Evolutionary conservation across 352 stramenopile genomes (phyloP), one percentile per base, ranked within the genome.

Genomic region (Phytophthora sp.): DNA sequence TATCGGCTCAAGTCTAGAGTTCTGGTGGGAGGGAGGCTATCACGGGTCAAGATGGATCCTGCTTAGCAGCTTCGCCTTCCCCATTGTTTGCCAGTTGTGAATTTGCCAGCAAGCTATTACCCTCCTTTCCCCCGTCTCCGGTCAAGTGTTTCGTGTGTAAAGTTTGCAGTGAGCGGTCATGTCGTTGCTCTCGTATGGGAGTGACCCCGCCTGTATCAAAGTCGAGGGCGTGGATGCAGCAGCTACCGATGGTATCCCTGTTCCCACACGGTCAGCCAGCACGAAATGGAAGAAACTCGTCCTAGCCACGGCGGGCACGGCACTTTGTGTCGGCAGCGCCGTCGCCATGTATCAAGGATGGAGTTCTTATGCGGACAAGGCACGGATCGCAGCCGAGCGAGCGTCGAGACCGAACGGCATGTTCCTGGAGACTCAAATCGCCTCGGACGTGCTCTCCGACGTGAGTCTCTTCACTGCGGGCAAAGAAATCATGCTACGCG

Each of bases 401-500:
- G 53, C 52, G 26, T 57, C 61, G 18, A 36, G 26, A 13, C 61
- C 61, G 7, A 45, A 27, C 35, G 53, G 53, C 9, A 69, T 69
- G 61, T 69, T 64, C 33, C 53, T 69, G 3, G 53, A 52, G 55
- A 64, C 44, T 29, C 53, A 69, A 69, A 58, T 60, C 55, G 21
- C 46, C 0, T 66, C 55, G n/a, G 45, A 70, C 3, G 55, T 70
- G 6, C 49, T 33, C 24, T 38, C 41, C 4, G 39, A 66, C 24
- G 13, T 41, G n/a, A 61, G 1, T 1, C 55, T 70, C 16, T 33
- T 74, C 9, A 27, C 44, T 11, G 7, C 53, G 20, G 62, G 45
- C 16, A n/a, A 63, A 52, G 61, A 76, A 39, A 50, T 69, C 42
- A 76, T 76, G 59, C 30, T 73, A 2, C 63, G 64, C 7, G 53